Evolutionary conservation across 805 yeast species (phyloP).

Genomic region (Candida chauliodis): DNA sequence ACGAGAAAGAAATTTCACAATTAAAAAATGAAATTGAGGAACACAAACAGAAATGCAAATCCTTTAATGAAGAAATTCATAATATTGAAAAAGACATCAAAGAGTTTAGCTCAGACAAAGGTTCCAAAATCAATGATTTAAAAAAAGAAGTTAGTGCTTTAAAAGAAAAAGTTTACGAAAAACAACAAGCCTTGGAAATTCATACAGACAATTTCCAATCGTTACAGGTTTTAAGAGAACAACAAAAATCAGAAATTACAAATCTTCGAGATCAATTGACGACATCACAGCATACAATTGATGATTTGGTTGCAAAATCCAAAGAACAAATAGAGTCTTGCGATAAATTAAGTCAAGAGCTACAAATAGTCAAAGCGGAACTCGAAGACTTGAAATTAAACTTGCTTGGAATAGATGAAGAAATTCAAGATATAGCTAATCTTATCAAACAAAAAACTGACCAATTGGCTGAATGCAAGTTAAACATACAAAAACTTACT

Average conservation of each 20-base stretch:
- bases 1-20: conserved; percentile 42
- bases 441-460: conserved; percentile 44
- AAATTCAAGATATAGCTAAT: conserved; percentile 56
- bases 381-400: conserved; percentile 56
- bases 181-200: conserved; percentile 41
- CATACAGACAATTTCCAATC: conserved; percentile 57
- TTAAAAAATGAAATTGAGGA: conserved; percentile 37
- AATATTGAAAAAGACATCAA: conserved; percentile 70
- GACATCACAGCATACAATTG: conserved; percentile 30
- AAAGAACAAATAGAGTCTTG: conserved; percentile 7
- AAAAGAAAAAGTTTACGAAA: conserved; percentile 29
- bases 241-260: conserved; percentile 53
- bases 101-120: conserved; percentile 78
- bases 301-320: conserved; percentile 19
- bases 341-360: conserved; percentile 17
- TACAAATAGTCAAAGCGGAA: conserved; percentile 21
- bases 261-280: conserved; percentile 40
- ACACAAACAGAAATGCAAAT: conserved; percentile 27
- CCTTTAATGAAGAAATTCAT: conserved; percentile 42
- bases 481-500: conserved; percentile 50
- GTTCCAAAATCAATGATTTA: conserved; percentile 69
- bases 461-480: conserved; percentile 42
- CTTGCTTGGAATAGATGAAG: conserved; percentile 70
- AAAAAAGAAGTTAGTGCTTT: conserved; percentile 46
- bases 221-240: conserved; percentile 69